Conservation (phyloP, 192 early-diverging fungal genomes). For the Entrophospora sp. region DNA sequence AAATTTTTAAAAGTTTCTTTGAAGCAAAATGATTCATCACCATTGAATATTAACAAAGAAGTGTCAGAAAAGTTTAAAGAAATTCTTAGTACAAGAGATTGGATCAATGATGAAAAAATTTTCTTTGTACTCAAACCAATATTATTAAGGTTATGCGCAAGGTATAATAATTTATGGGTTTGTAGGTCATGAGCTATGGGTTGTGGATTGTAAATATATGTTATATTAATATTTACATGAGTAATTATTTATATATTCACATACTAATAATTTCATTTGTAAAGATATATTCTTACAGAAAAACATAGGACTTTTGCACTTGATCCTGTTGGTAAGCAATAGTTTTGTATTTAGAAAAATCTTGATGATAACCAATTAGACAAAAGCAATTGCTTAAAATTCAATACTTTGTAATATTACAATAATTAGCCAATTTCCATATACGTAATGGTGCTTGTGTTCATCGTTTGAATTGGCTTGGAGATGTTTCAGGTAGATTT, state of each 20-base stretch:
- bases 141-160: constrained; percentile 49
- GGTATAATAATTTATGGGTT: constrained; percentile 21
- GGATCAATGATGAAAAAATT: constrained; percentile 8
- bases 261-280: not conserved
- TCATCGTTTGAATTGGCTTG: constrained; percentile 82
- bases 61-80: constrained; percentile 12
- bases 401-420: not conserved
- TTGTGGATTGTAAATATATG: no score
- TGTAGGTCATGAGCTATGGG: no score
- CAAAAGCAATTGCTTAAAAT: no score
- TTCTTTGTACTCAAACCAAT: constrained; percentile 41
- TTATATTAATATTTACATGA: not conserved
- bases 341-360: not conserved
- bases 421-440: constrained; percentile 79
- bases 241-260: not conserved
- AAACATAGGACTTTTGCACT: constrained; percentile 56
- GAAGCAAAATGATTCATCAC: not conserved
- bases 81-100: constrained; percentile 16
- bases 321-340: constrained; percentile 70
- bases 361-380: no score
- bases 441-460: constrained; percentile 88
- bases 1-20: not conserved
- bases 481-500: constrained; percentile 59
- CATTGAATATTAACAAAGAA: no score
- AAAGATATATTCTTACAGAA: constrained; percentile 58